Base-by-base conservation (phyloP, 306 rosid species). In the Prinsepia uniflora region DNA sequence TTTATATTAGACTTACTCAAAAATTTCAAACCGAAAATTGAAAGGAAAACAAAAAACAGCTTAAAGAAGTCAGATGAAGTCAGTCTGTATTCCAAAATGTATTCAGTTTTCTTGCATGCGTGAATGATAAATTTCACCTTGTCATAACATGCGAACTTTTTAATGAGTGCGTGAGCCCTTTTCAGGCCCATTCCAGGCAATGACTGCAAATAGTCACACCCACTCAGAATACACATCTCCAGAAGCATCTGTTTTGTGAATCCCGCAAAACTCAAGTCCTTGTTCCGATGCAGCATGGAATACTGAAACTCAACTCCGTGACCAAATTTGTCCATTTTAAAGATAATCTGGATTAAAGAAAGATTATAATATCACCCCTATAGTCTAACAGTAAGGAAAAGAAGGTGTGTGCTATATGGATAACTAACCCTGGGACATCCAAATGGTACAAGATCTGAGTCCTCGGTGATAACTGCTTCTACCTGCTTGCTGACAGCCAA, bases 161-260 rank as follows among this genome's bases (percentile, higher is more conserved):
- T 89, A 6, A 94, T 71, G 24, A 89, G 86, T 63, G 95, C 86
- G 75, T 94, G 96, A 39, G 97, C 97, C 75, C 90, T 87, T 94
- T 94, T 94, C 62, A 89, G 88, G 63, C 99, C 99, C 97, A 94
- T 91, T 79, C 99, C 99, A 49, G 99, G 92, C 83, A 91, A 79
- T 57, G 97, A 94, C 79, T 59, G 92, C 78, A 94, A 85, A 81
- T 94, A 94, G 78, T 94, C 96, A 76, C 97, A 94, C 69, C 97
- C 99, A 73, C 99, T 94, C 82, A 94, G 75, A 87, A 89, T 89
- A 78, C 99, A 94, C 99, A 87, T 91, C 78, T 91, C 97, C 40
- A 94, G 96, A 68, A 94, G 76, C 99, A 94, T 94, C 83, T 91
- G 92, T 75, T 76, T 81, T 63, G 85, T 86, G 81, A 91, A 89